Base-by-base conservation (phyloP, 176 grass and related monocot genomes). In the Tillandsia leiboldiana region DNA sequence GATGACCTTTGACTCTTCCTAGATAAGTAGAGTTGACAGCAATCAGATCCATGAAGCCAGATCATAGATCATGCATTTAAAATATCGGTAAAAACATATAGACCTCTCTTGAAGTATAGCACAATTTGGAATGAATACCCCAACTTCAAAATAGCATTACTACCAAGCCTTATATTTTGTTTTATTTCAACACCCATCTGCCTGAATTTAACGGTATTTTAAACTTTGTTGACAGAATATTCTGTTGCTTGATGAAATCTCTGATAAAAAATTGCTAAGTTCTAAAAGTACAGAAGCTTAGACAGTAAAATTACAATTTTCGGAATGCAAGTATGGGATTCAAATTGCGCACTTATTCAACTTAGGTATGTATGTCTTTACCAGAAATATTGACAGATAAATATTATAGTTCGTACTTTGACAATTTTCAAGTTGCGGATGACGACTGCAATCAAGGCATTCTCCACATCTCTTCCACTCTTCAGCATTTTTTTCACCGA, bases 341-440 rank as follows among this genome's bases (percentile, higher is more conserved):
- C 33, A 42, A 42, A 7, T 7, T 42, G 33, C 33, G 33, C 33
- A 42, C 33, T 42, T 42, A 42, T 42, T 42, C 33, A 42, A 42
- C 33, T 5, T 42, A 42, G 33, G 33, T 42, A 42, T 42, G 33
- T 42, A 7, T 58, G 18, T 27, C 7, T 51, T 12, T 1, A 28
- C 64, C 11, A 0, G 27, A 48, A n/a, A 14, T 28, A 33, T 50
- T 11, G 8, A 11, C 29, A 17, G 49, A 17, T 17, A 8, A 22
- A 66, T 13, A 64, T 48, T 33, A 53, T 10, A 13, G 12, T 13
- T 24, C 57, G 51, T 79, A 99, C 94, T 77, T 90, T 87, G 64
- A 99, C 63, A 77, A 85, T 75, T 78, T 99, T 99, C 84, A 99
- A 88, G 69, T 93, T 99, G 80, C 94, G 77, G 68, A 93, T 93